Evolutionary conservation across 179 eudicot species (phyloP), one percentile per base, ranked within the genome.

Genomic region (Spinacia oleracea): DNA sequence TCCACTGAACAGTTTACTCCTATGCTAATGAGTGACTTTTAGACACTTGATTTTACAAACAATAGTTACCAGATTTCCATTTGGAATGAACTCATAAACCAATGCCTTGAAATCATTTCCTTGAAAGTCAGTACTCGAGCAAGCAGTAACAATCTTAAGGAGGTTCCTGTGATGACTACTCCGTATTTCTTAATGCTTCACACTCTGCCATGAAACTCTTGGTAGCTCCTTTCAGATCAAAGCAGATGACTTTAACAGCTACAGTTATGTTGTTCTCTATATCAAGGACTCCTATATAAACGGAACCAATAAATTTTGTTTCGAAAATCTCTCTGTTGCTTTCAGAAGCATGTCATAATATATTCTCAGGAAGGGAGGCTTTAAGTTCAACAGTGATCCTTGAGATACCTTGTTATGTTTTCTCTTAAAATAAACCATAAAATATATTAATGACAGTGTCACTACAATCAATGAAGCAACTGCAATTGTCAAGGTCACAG

Each of bases 61-160:
- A 72, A 9, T 21, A 45, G 31, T 18, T 45, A 40, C 32, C 14
- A 83, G 79, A 51, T 72, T 79, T 32, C 82, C 78, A 9, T 83
- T 75, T 32, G 76, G 63, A 80, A 83, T 79, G 77, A 60, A 75
- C 62, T 75, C 85, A 34, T 79, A 83, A 5, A 79, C 69, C 18
- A 83, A 43, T 42, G 82, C 85, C 71, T 56, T 79, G 45, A 83
- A 79, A 31, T 79, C 82, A 32, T 83, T 83, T 12, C 82, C 38
- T 11, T 43, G 80, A 70, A 59, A 60, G 35, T 83, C 82, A 8
- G 56, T 79, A 70, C 82, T 71, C 7, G 85, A 79, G 64, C 85
- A 83, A 25, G 46, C 83, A 20, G 83, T 74, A 27, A 75, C 5
- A 0, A 79, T 25, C 27, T 45, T 68, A 21, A 83, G 43, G 12